Evolutionary conservation across 208 protist species (phyloP), one percentile per base, ranked within the genome.

Genomic region (Leishmania tropica): DNA sequence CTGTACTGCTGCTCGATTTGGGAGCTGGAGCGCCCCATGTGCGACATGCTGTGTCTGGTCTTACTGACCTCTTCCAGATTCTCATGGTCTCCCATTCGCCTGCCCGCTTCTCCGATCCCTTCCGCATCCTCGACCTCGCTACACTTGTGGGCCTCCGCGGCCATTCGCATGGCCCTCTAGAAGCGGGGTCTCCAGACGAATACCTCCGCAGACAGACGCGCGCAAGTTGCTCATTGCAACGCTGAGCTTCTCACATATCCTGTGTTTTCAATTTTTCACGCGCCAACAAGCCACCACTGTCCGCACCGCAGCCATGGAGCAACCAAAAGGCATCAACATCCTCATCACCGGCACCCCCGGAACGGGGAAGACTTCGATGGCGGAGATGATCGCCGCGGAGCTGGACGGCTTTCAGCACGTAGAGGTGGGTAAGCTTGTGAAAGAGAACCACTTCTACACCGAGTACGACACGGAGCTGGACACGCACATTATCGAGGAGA

Each of bases 341-440:
- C 93, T 98, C 76, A 92, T 98, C 75, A 99, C 97, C 21, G 99
- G 99, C 35, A 99, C 99, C 21, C 99, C 99, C 3, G 98, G 98
- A 21, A 99, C 97, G 7, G 99, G 99, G 64, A 99, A 99, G 87
- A 99, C 97, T 0, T 98, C 98, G 42, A 81, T 99, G 31, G 88
- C 90, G 10, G 88, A 97, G 77, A 76, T 94, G 56, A 62, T 99
- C 0, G 90, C 87, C 8, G 74, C 90, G n/a, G 88, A 89, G 75
- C 87, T 97, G 35, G 87, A 89, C 37, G 85, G 72, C 45, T 97
- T 98, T 47, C 64, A 85, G 65, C 93, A 97, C 80, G 75, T 99
- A 11, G 94, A 99, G 80, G 91, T 99, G 24, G 94, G 97, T 45
- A 91, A 98, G 79, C 71, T 99, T 35, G 93, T 99, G 35, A 97